A percentile compares a stretch with the other conserved stretches of the same genome.
phyloP scores from a whole-genome alignment of 2,329 filamentous ascomycete genomes.

The Graphiopsis chlorocephala region DNA sequence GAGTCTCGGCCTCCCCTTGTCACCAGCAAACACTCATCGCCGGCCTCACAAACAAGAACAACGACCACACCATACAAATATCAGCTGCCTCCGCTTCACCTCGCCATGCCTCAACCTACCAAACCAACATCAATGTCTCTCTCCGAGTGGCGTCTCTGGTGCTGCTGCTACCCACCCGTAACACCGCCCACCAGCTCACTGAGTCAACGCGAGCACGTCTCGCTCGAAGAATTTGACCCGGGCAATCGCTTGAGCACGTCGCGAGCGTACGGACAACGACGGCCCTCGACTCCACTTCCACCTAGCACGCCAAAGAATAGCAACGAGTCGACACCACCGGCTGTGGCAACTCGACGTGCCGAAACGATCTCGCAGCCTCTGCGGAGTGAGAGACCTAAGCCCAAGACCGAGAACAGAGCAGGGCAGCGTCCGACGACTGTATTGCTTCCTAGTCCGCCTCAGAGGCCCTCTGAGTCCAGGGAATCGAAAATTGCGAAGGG shows the following conservation, averaged over 20 bases:
- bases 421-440: neutral
- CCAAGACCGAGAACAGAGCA: neutral
- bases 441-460: neutral
- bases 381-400: neutral
- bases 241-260: slow-evolving; percentile 3
- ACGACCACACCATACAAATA: neutral
- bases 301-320: neutral
- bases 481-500: neutral
- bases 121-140: neutral
- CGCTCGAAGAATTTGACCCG: slow-evolving; percentile 3
- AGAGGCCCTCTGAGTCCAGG: neutral
- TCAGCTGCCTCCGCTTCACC: neutral
- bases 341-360: neutral
- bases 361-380: neutral
- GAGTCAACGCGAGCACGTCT: neutral
- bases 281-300: neutral
- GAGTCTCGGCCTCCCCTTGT: neutral
- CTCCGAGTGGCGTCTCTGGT: neutral
- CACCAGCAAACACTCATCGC: neutral
- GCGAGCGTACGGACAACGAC: neutral
- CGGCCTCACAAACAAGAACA: neutral
- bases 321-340: neutral
- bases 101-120: neutral
- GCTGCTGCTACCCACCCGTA: neutral
- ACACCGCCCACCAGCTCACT: neutral